Base-by-base conservation (phyloP, 768 basidiomycete genomes). In the Pleurotus platypus region DNA sequence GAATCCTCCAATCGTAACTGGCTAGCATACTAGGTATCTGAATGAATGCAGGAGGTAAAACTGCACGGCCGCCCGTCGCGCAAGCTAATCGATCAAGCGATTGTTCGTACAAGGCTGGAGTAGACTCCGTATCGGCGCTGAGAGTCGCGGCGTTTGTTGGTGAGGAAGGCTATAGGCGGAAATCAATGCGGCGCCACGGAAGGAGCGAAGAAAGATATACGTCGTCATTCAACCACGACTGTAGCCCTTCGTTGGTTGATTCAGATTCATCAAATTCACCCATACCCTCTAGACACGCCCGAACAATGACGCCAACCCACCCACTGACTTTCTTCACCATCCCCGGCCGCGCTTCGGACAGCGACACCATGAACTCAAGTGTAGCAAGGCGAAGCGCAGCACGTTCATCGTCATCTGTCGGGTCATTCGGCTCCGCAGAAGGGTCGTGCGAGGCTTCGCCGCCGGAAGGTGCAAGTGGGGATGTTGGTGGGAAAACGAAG, bases 221-320 rank as follows among this genome's bases (percentile, higher is more conserved):
- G 70, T 94, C 90, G 9, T 87, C 87, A 18, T 78, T 78, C 16
- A 90, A 67, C 92, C 92, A 93, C 0, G 67, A 71, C 0, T 79
- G 76, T 56, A 84, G 67, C 2, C 70, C 72, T 38, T 66, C 67
- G 2, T 57, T 43, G 40, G 40, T 20, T 13, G 57, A 63, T 70
- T 73, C 73, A 42, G 68, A 87, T 40, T 88, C 86, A 0, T 85
- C 82, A 16, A 92, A 74, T 68, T 90, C 89, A 15, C 87, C 84
- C 84, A 93, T 89, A 2, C 89, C 90, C 67, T 92, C 90, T 39
- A 92, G 66, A 70, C 89, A 92, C 6, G 87, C 87, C 2, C 88
- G 75, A 0, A 93, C 87, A 39, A 91, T 71, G 13, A 84, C 77
- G 6, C 76, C 77, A 1, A 85, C 83, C 90, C 90, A 93, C 0